phyloP scores from a whole-genome alignment of 176 grass and related monocot species.

The Alloteropsis semialata region DNA sequence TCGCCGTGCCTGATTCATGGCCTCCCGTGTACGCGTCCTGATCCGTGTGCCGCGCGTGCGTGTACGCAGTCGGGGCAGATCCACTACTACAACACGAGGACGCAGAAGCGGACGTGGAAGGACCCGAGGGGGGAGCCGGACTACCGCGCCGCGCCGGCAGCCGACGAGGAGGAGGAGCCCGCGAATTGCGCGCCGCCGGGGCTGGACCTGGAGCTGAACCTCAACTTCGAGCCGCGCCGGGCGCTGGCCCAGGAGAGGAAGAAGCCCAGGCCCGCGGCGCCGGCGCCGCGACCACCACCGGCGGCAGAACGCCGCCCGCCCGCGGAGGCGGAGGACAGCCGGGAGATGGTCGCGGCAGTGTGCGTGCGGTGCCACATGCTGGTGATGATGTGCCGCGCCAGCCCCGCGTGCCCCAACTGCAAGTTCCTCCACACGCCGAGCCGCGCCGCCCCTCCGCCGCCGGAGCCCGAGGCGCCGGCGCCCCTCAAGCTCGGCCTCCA shows the following conservation, averaged over 20 bases:
- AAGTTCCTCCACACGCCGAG: conserved; percentile 69
- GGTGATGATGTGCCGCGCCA: conserved; percentile 80
- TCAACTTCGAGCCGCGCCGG: conserved; percentile 47
- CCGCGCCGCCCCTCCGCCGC: background rate
- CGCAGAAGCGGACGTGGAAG: conserved; percentile 67
- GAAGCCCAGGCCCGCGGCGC: background rate
- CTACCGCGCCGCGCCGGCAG: background rate
- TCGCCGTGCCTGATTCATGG: too few relatives aligned
- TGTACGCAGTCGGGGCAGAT: conserved; percentile 70
- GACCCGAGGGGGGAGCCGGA: conserved; percentile 50
- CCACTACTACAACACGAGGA: conserved; percentile 91
- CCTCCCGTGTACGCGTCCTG: background rate
- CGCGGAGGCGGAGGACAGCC: background rate
- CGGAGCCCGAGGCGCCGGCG: conserved; percentile 22
- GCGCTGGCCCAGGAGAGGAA: background rate
- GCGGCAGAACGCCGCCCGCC: background rate
- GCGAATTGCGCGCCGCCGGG: conserved; percentile 19
- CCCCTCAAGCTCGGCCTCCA: conserved; percentile 58
- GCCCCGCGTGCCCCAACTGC: conserved; percentile 90
- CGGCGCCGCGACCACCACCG: background rate
- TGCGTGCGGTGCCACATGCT: conserved; percentile 88
- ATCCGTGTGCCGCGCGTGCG: background rate
- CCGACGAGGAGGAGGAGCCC: conserved; percentile 7
- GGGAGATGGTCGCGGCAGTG: conserved; percentile 89
- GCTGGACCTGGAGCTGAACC: conserved; percentile 76